Base-by-base conservation (phyloP, 805 yeast species). In the Saccharomycopsis sp. region DNA sequence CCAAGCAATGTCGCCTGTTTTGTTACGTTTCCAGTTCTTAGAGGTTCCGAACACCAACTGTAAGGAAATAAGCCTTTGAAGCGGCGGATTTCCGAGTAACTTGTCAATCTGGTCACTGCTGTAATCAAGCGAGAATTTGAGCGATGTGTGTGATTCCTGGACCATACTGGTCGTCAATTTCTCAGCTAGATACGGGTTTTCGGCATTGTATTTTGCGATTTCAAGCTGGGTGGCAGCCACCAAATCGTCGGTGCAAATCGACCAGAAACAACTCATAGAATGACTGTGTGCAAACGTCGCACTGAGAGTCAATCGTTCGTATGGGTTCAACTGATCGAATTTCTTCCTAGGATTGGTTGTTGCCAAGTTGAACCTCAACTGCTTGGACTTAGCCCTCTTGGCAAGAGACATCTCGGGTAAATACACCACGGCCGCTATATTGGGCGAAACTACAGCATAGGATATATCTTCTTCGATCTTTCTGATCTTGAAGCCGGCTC, bases 41-140 rank as follows among this genome's bases (percentile, higher is more conserved):
- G 22, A 15, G n/a, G 62, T 79, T 1, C 94, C 93, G 47, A 89
- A 67, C 0, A 84, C 74, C 58, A 86, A 74, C 66, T 89, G 96
- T 56, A 89, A 72, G 15, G 89, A 81, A 41, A 89, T 71, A 53
- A 90, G 72, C 56, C 86, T 78, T 66, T 89, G 96, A 56, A 88
- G 74, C 1, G 94, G 90, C 12, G 93, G 93, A 65, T 84, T 85
- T 19, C 85, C 85, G 47, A 89, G 72, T 61, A 89, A 74, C 66
- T 85, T 84, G 66, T 89, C 97, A 1, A 87, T 83, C 54, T 85
- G 87, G 57, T 89, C 96, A 56, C 83, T 81, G 5, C 84, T 79
- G 53, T 83, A 81, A 66, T 86, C 88, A 56, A 89, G 75, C 35
- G 84, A 82, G 65, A 89, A 84, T 65, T 83, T 86, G 61, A 90